A percentile compares a stretch with the other conserved stretches of the same genome.
Conservation (phyloP, 352 stramenopile genomes). For the Plasmopara viticola region DNA sequence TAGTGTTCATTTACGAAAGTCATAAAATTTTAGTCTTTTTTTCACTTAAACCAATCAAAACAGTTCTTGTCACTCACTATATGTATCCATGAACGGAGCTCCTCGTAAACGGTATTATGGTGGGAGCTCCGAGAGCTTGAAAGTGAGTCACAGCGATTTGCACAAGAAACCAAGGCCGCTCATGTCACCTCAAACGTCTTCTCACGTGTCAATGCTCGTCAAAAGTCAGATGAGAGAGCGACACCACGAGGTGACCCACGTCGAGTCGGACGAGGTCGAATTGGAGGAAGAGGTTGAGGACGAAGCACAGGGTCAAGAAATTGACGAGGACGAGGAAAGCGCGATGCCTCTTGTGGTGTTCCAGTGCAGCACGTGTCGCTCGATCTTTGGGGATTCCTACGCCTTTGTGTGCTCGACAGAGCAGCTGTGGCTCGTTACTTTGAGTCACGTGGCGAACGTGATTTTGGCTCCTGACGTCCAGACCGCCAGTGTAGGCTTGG, state of each 20-base stretch:
- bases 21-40: no score
- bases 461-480: constrained; percentile 32
- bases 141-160: constrained; percentile 17
- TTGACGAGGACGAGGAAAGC: constrained; percentile 36
- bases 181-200: constrained; percentile 14
- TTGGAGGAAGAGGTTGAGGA: constrained; percentile 10
- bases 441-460: constrained; percentile 71
- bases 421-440: constrained; percentile 62
- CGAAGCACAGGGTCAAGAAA: constrained; percentile 14
- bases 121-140: constrained; percentile 13
- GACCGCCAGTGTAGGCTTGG: constrained; percentile 42
- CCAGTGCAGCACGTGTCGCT: constrained; percentile 76
- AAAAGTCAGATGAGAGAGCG: constrained; percentile 6
- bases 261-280: constrained; percentile 34
- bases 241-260: constrained; percentile 13
- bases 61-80: no score
- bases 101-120: constrained; percentile 39
- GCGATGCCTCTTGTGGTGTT: constrained; percentile 69
- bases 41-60: no score
- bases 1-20: no score
- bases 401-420: constrained; percentile 73
- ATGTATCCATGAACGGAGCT: not conserved
- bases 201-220: constrained; percentile 3
- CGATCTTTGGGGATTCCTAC: constrained; percentile 81
- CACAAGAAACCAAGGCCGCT: constrained; percentile 27